phyloP scores from a whole-genome alignment of 495 filamentous ascomycete genomes.

The Penicillium waksmanii region DNA sequence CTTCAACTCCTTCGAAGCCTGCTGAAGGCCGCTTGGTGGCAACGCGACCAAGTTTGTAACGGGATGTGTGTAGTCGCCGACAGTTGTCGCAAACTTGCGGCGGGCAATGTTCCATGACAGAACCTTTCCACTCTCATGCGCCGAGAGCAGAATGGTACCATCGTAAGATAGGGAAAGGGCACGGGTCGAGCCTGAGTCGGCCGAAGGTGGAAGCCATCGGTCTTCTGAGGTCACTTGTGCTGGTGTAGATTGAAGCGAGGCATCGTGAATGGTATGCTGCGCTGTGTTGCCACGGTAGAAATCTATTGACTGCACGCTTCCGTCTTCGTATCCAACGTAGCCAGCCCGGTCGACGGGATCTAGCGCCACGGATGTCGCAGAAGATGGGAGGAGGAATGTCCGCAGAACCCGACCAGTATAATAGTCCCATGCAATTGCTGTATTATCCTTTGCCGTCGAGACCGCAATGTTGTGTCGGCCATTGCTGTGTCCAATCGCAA shows the following conservation, averaged over 20 bases:
- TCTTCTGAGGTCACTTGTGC: conserved; percentile 57
- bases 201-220: conserved; percentile 63
- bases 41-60: conserved; percentile 78
- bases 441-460: conserved; percentile 78
- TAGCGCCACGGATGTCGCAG: conserved; percentile 71
- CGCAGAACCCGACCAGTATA: conserved; percentile 72
- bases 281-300: conserved; percentile 63
- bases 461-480: conserved; percentile 74
- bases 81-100: conserved; percentile 59
- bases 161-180: conserved; percentile 77
- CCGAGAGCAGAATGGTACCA: conserved; percentile 76
- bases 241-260: conserved; percentile 56
- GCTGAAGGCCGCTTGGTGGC: conserved; percentile 61
- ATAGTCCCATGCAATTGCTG: conserved; percentile 88
- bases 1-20: conserved; percentile 33
- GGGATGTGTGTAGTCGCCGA: conserved; percentile 72
- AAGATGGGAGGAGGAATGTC: conserved; percentile 75
- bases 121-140: conserved; percentile 81
- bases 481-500: conserved; percentile 68
- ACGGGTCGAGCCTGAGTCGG: conserved; percentile 62
- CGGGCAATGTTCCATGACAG: conserved; percentile 76
- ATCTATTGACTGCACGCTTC: conserved; percentile 78
- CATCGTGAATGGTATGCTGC: conserved; percentile 58
- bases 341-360: conserved; percentile 84
- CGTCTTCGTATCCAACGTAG: conserved; percentile 82